Evolutionary conservation across 441 rosid species (phyloP).

Genomic region (Populus hybrid): DNA sequence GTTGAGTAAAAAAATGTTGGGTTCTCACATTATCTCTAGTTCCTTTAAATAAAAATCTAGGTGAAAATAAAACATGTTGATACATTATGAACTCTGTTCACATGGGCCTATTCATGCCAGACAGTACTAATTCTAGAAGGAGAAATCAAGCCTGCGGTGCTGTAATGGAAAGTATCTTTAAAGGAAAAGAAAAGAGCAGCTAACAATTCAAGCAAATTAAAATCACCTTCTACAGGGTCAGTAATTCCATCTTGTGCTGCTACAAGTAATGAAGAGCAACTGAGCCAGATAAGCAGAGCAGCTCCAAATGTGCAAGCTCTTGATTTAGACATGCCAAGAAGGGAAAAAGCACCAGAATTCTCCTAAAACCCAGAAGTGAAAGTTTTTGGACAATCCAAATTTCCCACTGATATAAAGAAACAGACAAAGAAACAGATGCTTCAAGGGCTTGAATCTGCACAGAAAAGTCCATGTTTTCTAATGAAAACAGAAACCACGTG

Average conservation of each 20-base stretch:
- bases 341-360: conserved; percentile 13
- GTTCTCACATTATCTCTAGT: no score
- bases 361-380: conserved; percentile 1
- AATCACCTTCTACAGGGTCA: conserved; percentile 65
- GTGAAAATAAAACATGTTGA: no score
- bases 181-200: neutral
- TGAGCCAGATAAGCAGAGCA: conserved; percentile 34
- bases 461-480: neutral
- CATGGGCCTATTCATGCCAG: neutral
- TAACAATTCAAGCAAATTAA: neutral
- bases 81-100: neutral
- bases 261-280: conserved; percentile 36
- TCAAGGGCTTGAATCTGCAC: neutral
- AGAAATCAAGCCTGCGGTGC: neutral
- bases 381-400: neutral
- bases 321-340: conserved; percentile 23
- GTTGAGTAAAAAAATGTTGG: no score
- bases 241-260: conserved; percentile 51
- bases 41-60: no score
- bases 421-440: no score
- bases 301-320: conserved; percentile 27
- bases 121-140: neutral
- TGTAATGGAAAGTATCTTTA: neutral
- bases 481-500: neutral
- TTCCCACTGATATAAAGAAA: conserved; percentile 5